Evolutionary conservation across 495 filamentous ascomycete genomes (phyloP).

Genomic region (Bombardia bombarda): DNA sequence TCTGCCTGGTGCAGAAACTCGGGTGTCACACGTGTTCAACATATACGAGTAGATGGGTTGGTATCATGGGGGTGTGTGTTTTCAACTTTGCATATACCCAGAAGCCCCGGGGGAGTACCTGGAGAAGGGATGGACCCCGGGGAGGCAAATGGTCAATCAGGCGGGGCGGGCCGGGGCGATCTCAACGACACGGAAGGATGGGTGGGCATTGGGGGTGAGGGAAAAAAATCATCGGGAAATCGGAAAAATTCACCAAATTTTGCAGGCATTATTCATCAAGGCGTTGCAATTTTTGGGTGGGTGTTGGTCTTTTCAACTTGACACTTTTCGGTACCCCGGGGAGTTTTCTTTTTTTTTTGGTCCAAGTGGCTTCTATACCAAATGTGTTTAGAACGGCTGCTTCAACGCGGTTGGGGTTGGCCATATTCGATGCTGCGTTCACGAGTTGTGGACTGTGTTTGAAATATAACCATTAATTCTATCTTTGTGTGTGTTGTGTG

Average conservation of each 20-base stretch:
- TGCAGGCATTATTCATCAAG: slow-evolving; percentile 29
- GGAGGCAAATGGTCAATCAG: not conserved
- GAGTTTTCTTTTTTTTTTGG: too few relatives aligned
- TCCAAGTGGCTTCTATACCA: slow-evolving; percentile 1
- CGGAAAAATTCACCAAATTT: slow-evolving; percentile 22
- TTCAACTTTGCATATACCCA: slow-evolving; percentile 14
- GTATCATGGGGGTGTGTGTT: slow-evolving; percentile 11
- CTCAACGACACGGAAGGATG: slow-evolving; percentile 19
- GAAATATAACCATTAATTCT: too few relatives aligned
- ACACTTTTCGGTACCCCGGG: slow-evolving; percentile 15
- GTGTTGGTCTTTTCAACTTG: slow-evolving; percentile 26
- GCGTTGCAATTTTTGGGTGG: slow-evolving; percentile 26
- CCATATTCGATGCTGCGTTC: too few relatives aligned
- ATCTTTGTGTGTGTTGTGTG: too few relatives aligned
- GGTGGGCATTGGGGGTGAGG: slow-evolving; percentile 1
- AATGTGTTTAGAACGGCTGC: slow-evolving; percentile 15
- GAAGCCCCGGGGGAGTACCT: not conserved
- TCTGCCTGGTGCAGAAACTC: too few relatives aligned
- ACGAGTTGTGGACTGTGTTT: too few relatives aligned
- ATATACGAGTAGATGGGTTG: slow-evolving; percentile 9
- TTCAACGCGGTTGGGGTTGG: slow-evolving; percentile 25
- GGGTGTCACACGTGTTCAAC: slow-evolving; percentile 12
- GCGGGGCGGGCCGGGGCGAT: slow-evolving; percentile 5
- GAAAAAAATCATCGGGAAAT: slow-evolving; percentile 12
- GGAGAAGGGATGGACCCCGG: not conserved